phyloP scores from a whole-genome alignment of 176 grass and related monocot genomes.

The Puya raimondii region DNA sequence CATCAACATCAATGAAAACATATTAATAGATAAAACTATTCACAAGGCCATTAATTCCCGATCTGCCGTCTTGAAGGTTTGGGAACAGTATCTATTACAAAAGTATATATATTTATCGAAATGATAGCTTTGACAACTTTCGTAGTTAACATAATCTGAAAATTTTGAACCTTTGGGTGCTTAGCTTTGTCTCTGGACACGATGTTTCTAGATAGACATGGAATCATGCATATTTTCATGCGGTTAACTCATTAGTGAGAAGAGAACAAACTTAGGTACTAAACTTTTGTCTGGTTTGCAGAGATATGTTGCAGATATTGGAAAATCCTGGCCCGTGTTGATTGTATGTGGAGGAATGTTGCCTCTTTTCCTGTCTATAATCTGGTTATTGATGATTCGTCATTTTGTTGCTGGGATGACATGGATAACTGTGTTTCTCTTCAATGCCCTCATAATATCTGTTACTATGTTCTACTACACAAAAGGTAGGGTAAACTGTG shows the following conservation, averaged over 20 bases:
- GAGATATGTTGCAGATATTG: conserved; percentile 95
- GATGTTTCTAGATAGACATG: background rate
- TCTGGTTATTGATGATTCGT: conserved; percentile 94
- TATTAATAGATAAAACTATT: conserved; percentile 91
- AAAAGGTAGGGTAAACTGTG: conserved; percentile 47
- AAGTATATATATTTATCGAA: too few species aligned
- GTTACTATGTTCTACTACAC: conserved; percentile 95
- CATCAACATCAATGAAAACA: conserved; percentile 76
- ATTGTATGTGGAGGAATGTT: conserved; percentile 95
- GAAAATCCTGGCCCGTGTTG: conserved; percentile 93
- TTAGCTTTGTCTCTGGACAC: background rate
- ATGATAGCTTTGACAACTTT: too few species aligned
- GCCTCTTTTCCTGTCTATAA: conserved; percentile 75
- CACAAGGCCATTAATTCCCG: conserved; percentile 76
- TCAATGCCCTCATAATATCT: conserved; percentile 87
- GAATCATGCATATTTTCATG: background rate
- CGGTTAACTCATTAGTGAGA: background rate
- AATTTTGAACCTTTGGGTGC: background rate
- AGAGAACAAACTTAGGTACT: conserved; percentile 5
- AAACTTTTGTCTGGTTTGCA: conserved; percentile 33
- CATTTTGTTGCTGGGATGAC: conserved; percentile 94
- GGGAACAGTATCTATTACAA: background rate
- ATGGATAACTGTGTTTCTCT: conserved; percentile 90
- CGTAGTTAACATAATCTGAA: background rate
- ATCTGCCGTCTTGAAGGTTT: conserved; percentile 86